A percentile compares a stretch with the other conserved stretches of the same genome.
phyloP scores from a whole-genome alignment of 129 eudicot species.

The Pseudognaphalium luteoalbum region DNA sequence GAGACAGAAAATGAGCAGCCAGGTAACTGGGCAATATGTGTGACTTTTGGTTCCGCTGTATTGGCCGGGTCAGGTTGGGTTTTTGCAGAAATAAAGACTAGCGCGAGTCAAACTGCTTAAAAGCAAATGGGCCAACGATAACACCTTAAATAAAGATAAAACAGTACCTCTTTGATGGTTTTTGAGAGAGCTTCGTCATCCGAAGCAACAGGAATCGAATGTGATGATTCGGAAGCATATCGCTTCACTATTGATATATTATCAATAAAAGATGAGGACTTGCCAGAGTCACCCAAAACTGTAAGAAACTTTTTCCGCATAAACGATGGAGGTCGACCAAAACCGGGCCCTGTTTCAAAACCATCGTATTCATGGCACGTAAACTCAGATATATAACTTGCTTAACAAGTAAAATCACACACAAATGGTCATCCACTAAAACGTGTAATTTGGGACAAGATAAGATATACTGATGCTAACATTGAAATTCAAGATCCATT shows the following conservation, averaged over 20 bases:
- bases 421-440: slow-evolving; percentile 1
- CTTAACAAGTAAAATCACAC: slow-evolving; percentile 17
- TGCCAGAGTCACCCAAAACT: slow-evolving; percentile 71
- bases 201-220: slow-evolving; percentile 77
- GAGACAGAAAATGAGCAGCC: background rate
- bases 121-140: background rate
- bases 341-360: slow-evolving; percentile 72
- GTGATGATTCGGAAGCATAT: slow-evolving; percentile 85
- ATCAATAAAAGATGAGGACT: slow-evolving; percentile 81
- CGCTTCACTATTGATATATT: slow-evolving; percentile 71
- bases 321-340: slow-evolving; percentile 78
- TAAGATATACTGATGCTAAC: background rate
- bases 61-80: background rate
- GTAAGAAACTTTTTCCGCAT: slow-evolving; percentile 70
- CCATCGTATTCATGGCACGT: background rate
- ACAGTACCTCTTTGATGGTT: slow-evolving; percentile 77
- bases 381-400: background rate
- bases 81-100: too few relatives aligned
- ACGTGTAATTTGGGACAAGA: background rate
- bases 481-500: background rate
- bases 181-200: slow-evolving; percentile 86
- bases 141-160: background rate
- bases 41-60: background rate
- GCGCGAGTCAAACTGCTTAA: background rate
- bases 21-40: background rate